Percentiles rank a stretch among this genome's conserved stretches.
Evolutionary conservation across 192 early-diverging fungal species (phyloP).

Genomic region (Gonapodya prolifera): DNA sequence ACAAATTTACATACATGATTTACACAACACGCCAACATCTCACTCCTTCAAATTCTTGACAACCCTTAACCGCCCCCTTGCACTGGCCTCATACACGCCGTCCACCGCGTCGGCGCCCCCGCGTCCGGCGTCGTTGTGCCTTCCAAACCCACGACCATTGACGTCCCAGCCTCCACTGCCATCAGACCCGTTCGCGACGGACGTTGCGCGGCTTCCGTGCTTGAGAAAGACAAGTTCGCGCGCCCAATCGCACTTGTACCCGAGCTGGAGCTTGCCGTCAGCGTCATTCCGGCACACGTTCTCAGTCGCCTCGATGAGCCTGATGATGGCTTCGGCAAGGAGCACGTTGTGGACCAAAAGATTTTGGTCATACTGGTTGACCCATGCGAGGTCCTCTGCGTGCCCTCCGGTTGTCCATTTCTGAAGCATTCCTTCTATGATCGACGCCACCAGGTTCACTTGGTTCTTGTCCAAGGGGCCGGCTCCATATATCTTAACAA

Average conservation of each 20-base stretch:
- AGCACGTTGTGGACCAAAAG: background rate
- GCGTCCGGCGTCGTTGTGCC: background rate
- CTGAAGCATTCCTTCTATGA: background rate
- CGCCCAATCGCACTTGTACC: background rate
- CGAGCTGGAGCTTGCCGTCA: background rate
- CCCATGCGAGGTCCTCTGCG: background rate
- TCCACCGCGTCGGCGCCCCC: background rate
- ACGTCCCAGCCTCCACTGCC: background rate
- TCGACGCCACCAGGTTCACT: background rate
- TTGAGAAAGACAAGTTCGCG: background rate
- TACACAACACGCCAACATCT: background rate
- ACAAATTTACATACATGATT: background rate
- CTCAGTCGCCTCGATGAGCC: background rate
- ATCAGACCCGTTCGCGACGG: background rate
- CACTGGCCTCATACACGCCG: background rate
- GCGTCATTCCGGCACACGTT: background rate
- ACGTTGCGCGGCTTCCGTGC: background rate
- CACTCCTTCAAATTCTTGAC: background rate
- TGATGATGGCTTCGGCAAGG: background rate
- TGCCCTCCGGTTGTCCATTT: background rate
- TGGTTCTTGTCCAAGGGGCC: background rate
- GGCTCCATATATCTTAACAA: background rate
- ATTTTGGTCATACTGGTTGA: background rate
- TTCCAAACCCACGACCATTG: background rate
- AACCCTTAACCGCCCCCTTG: background rate